Percentiles rank a stretch among this genome's conserved stretches.
Evolutionary conservation across 1,284 basidiomycete species (phyloP).

Genomic region (Hortiboletus rubellus): DNA sequence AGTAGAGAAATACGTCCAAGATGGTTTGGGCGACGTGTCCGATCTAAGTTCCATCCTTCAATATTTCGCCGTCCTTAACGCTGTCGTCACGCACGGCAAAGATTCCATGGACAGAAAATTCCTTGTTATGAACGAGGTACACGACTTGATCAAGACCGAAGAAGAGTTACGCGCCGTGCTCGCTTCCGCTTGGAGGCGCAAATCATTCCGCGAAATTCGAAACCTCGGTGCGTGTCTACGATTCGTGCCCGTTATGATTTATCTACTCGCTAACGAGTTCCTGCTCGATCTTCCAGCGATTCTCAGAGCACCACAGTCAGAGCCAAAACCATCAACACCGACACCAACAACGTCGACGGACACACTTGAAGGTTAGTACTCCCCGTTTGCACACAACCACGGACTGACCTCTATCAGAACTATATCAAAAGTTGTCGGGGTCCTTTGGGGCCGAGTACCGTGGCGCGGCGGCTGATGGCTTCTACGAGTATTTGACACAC

Average conservation of each 20-base stretch:
- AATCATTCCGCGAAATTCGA: slow-evolving; percentile 10
- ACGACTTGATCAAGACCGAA: neutral
- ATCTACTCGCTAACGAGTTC: neutral
- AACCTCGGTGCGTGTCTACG: slow-evolving; percentile 2
- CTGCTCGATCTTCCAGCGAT: neutral
- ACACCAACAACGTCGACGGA: neutral
- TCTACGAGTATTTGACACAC: slow-evolving; percentile 17
- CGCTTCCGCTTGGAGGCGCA: neutral
- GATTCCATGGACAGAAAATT: neutral
- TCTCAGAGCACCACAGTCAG: neutral
- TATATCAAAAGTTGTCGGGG: neutral
- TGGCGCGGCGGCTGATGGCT: slow-evolving; percentile 17
- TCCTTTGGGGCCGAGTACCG: slow-evolving; percentile 7
- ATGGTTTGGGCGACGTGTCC: neutral
- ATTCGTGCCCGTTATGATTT: neutral
- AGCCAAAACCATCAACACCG: neutral
- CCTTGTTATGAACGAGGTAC: fast-evolving
- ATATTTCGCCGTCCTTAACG: neutral
- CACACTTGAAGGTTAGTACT: neutral
- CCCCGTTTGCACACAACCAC: neutral
- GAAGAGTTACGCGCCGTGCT: neutral
- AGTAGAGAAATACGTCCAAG: neutral
- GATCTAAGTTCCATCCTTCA: neutral
- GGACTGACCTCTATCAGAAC: neutral
- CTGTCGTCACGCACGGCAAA: neutral